phyloP scores from a whole-genome alignment of 257 asterid genomes.

The Thymus mandschuricus region DNA sequence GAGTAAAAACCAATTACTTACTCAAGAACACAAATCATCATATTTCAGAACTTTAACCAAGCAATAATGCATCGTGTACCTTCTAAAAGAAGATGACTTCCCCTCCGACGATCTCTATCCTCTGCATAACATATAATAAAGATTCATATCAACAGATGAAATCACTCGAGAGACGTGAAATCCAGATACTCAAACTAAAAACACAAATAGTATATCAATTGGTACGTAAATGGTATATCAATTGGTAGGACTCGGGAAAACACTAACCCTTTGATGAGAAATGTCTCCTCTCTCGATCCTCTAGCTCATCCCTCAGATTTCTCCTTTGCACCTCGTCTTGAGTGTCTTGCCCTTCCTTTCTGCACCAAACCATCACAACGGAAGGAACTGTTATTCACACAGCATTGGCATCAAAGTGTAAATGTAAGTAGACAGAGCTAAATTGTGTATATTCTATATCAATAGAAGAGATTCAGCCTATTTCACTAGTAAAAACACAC shows the following conservation, averaged over 20 bases:
- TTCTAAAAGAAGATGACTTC: slow-evolving; percentile 80
- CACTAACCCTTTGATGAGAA: slow-evolving; percentile 65
- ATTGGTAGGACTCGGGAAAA: not conserved
- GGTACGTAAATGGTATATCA: not conserved
- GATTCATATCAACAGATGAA: not conserved
- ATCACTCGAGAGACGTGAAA: not conserved
- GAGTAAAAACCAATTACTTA: not conserved
- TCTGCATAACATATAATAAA: slow-evolving; percentile 51
- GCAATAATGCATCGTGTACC: slow-evolving; percentile 48
- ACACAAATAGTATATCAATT: not conserved
- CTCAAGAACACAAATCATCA: not conserved
- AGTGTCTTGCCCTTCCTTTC: slow-evolving; percentile 88
- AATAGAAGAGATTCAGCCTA: not conserved
- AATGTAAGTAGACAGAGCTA: not conserved
- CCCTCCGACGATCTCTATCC: slow-evolving; percentile 87
- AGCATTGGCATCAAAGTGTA: not conserved
- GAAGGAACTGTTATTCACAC: slow-evolving; percentile 1
- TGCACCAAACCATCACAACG: slow-evolving; percentile 33
- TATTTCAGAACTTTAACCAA: not conserved
- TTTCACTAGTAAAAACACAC: not conserved
- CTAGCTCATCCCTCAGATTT: slow-evolving; percentile 79
- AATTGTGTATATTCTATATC: slow-evolving; percentile 1
- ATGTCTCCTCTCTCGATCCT: slow-evolving; percentile 82
- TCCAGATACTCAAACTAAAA: slow-evolving; percentile 1
- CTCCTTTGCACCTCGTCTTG: slow-evolving; percentile 76